Conservation (phyloP, 345 rosid genomes). For the Rhizophora mangle region DNA sequence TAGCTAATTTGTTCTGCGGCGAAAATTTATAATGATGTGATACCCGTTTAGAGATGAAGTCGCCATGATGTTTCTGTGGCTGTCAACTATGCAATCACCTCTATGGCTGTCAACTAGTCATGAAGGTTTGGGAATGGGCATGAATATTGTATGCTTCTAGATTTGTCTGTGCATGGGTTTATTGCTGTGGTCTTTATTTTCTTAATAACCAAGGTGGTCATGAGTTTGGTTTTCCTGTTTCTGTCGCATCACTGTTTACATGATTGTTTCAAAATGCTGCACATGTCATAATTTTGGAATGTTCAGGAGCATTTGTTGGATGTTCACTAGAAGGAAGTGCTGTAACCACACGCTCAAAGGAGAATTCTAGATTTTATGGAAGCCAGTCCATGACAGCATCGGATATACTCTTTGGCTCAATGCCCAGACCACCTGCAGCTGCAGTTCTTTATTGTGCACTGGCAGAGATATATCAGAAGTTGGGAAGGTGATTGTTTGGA, state of each 20-base stretch:
- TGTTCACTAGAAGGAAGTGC: conserved; percentile 80
- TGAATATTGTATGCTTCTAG: not conserved
- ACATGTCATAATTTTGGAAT: not conserved
- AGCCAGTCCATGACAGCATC: conserved; percentile 69
- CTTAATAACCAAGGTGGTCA: not conserved
- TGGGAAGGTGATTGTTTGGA: conserved; percentile 35
- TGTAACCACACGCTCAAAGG: conserved; percentile 58
- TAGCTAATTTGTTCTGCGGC: not conserved
- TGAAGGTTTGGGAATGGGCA: not conserved
- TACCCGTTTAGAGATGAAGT: not conserved
- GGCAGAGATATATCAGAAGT: conserved; percentile 58
- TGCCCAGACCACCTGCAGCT: conserved; percentile 87
- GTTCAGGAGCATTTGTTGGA: conserved; percentile 85
- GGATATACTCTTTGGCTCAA: conserved; percentile 73
- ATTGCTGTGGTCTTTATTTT: not conserved
- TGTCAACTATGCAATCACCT: not conserved
- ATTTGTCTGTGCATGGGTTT: not conserved
- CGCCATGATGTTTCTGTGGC: not conserved
- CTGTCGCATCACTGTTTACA: not conserved
- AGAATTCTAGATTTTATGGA: conserved; percentile 79
- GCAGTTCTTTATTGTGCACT: conserved; percentile 76
- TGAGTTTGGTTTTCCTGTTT: no score
- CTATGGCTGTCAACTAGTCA: not conserved
- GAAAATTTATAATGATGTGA: conserved; percentile 1
- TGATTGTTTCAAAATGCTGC: not conserved